phyloP scores from a whole-genome alignment of 2,329 filamentous ascomycete genomes.

The Trichoderma guizhouense region DNA sequence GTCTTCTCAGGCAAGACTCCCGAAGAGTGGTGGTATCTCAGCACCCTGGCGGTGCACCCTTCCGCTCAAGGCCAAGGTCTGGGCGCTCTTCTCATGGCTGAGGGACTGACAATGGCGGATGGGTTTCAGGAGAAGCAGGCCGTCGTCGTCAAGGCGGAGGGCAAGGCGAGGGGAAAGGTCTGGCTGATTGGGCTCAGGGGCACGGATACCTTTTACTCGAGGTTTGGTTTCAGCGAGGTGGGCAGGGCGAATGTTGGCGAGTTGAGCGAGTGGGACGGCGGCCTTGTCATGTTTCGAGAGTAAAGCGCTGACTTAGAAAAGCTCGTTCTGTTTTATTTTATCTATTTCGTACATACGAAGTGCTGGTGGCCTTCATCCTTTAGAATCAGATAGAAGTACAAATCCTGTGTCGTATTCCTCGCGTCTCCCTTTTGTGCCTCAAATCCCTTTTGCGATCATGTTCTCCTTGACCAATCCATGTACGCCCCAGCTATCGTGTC shows the following conservation, averaged over 20 bases:
- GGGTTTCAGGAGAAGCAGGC: not conserved
- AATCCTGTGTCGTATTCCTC: not conserved
- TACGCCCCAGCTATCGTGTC: not conserved
- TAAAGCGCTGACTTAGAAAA: slow-evolving; percentile 12
- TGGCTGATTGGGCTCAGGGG: slow-evolving; percentile 34
- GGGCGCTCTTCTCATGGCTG: slow-evolving; percentile 30
- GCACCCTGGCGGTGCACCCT: slow-evolving; percentile 33
- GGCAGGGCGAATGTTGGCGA: slow-evolving; percentile 36
- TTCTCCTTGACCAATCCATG: not conserved
- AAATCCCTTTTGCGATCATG: not conserved
- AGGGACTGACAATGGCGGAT: slow-evolving; percentile 32
- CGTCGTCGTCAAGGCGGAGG: slow-evolving; percentile 20
- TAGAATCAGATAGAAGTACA: not conserved
- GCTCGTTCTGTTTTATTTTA: not conserved
- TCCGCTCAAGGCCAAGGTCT: slow-evolving; percentile 31
- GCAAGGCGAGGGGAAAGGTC: slow-evolving; percentile 28
- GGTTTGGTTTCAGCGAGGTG: slow-evolving; percentile 35
- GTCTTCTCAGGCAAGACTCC: slow-evolving; percentile 30
- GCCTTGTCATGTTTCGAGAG: slow-evolving; percentile 37
- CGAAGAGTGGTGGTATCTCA: slow-evolving; percentile 35
- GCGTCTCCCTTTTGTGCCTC: not conserved
- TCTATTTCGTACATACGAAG: not conserved
- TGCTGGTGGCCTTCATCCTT: not conserved
- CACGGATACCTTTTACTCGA: slow-evolving; percentile 32
- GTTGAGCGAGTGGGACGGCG: slow-evolving; percentile 36